Base-by-base conservation (phyloP, 768 basidiomycete genomes). In the Coprinellus micaceus region DNA sequence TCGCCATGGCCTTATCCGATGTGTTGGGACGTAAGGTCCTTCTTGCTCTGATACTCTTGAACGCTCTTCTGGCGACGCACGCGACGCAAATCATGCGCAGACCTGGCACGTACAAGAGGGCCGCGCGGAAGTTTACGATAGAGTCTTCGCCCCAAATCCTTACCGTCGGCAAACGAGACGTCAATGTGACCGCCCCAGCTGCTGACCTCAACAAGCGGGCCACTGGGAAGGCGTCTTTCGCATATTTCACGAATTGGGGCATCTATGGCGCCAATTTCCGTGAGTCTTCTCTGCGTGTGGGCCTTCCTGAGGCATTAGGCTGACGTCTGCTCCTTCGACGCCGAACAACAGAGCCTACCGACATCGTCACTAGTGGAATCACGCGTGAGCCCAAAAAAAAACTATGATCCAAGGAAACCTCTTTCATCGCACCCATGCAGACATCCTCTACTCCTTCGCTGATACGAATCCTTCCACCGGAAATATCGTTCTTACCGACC, bases 361-460 rank as follows among this genome's bases (percentile, higher is more conserved):
- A 87, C 56, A 83, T 89, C 54, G 76, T 77, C 44, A 67, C 83
- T 9, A 69, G 73, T 2, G 73, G 78, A 37, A 74, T 94, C 60
- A 91, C 89, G 5, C 89, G 89, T 74, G 62, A 54, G 76, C 68
- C 45, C 13, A 6, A 6, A 33, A 10, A 28, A n/a, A n/a, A n/a
- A n/a, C n/a, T n/a, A n/a, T n/a, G n/a, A n/a, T n/a, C n/a, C n/a
- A n/a, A n/a, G n/a, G n/a, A n/a, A n/a, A n/a, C n/a, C n/a, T n/a
- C n/a, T n/a, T n/a, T n/a, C n/a, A n/a, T n/a, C n/a, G n/a, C n/a
- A n/a, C n/a, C n/a, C n/a, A n/a, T 48, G n/a, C 41, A 80, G 79
- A 81, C 57, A 82, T 92, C 63, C 71, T 90, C 17, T 92, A 92
- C 62, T 79, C 89, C 2, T 94, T 94, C 65, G 90, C 87, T 45